Evolutionary conservation across 2,329 filamentous ascomycete species (phyloP).

Genomic region (Ramularia collo-cygni): DNA sequence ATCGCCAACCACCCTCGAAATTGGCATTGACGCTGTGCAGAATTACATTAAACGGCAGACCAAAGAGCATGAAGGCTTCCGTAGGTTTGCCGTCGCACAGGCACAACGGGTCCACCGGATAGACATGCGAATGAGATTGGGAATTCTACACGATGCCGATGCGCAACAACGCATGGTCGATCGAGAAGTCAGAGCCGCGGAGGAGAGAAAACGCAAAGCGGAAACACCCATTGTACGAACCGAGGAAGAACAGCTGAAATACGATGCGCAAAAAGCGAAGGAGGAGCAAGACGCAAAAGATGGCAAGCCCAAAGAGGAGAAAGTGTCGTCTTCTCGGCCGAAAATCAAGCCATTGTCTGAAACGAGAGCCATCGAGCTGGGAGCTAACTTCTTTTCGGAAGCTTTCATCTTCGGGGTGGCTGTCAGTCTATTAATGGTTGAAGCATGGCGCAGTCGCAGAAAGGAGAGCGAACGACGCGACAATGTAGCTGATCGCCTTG

Average conservation of each 20-base stretch:
- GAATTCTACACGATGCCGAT: slow-evolving; percentile 55
- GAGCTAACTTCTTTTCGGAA: slow-evolving; percentile 63
- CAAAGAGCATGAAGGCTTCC: slow-evolving; percentile 61
- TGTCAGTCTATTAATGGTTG: slow-evolving; percentile 55
- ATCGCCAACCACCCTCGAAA: slow-evolving; percentile 2
- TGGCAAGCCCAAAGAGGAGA: slow-evolving; percentile 39
- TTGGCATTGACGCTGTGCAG: slow-evolving; percentile 33
- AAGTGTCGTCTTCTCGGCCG: slow-evolving; percentile 19
- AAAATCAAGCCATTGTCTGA: slow-evolving; percentile 59
- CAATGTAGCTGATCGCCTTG: slow-evolving; percentile 53
- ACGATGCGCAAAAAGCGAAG: slow-evolving; percentile 42
- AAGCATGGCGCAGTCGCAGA: slow-evolving; percentile 53
- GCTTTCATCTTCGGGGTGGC: slow-evolving; percentile 60
- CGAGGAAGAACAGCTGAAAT: slow-evolving; percentile 51
- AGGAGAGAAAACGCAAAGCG: slow-evolving; percentile 45
- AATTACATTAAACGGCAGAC: slow-evolving; percentile 62
- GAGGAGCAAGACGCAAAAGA: slow-evolving; percentile 30
- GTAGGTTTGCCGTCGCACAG: slow-evolving; percentile 53
- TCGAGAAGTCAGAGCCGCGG: slow-evolving; percentile 49
- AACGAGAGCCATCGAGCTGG: slow-evolving; percentile 61
- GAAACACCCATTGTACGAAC: slow-evolving; percentile 55
- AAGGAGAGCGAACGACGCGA: slow-evolving; percentile 56
- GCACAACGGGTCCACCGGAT: slow-evolving; percentile 59
- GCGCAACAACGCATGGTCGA: slow-evolving; percentile 47
- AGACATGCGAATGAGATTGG: slow-evolving; percentile 62